A percentile compares a stretch with the other conserved stretches of the same genome.
Evolutionary conservation across 139 green algal genomes (phyloP).

Genomic region (Auxenochlorella pyrenoidosa): DNA sequence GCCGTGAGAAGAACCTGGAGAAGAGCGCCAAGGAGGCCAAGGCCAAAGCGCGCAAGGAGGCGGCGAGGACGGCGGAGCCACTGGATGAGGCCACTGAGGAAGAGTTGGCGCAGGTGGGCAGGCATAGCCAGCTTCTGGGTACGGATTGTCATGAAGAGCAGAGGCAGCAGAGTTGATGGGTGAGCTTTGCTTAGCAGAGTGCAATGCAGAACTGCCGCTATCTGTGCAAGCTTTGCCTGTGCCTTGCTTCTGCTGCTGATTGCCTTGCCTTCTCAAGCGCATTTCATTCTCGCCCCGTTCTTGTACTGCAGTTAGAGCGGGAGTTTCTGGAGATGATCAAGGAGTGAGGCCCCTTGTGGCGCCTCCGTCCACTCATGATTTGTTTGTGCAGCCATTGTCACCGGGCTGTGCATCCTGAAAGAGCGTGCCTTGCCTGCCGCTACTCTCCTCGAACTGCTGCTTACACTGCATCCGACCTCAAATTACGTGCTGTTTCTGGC

Average conservation of each 20-base stretch:
- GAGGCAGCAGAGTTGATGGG: too few relatives aligned
- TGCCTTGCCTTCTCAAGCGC: neutral
- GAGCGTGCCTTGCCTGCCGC: neutral
- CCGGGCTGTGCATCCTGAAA: too few relatives aligned
- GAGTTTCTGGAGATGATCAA: conserved; percentile 43
- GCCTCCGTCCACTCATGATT: neutral
- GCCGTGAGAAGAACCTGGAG: conserved; percentile 92
- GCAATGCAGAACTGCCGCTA: too few relatives aligned
- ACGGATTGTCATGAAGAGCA: too few relatives aligned
- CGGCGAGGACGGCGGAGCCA: conserved; percentile 67
- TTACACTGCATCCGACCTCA: neutral
- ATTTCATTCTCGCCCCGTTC: too few relatives aligned
- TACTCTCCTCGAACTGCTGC: neutral
- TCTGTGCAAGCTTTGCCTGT: too few relatives aligned
- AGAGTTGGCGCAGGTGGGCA: conserved; percentile 64
- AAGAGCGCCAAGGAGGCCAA: conserved; percentile 92
- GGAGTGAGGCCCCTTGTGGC: neutral
- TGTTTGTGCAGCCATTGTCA: neutral
- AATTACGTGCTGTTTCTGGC: neutral
- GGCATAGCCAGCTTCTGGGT: neutral
- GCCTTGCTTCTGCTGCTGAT: neutral
- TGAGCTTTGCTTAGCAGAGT: too few relatives aligned
- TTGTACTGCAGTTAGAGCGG: conserved; percentile 46
- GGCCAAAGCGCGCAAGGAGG: conserved; percentile 79
- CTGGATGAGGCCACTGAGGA: conserved; percentile 68